Base-by-base conservation (phyloP, 2,329 filamentous ascomycete species). In the Leptodontidium sp. region DNA sequence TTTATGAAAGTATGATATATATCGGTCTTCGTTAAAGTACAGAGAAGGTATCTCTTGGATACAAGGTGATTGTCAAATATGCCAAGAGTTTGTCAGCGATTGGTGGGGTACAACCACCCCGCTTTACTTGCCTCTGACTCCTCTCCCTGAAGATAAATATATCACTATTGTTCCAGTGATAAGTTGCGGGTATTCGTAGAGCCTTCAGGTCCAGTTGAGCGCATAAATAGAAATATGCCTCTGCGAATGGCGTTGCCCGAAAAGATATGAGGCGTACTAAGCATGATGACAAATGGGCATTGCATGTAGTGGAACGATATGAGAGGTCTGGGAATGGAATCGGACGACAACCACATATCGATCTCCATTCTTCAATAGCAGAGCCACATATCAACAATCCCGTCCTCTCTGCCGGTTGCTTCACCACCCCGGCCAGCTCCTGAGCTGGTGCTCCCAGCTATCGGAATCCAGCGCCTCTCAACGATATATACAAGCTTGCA, bases 71-170 rank as follows among this genome's bases (percentile, higher is more conserved):
- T 53, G 32, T 32, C 50, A 53, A 32, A 53, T 53, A 26, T 53
- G 50, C 50, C 50, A 53, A 53, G 50, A 32, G 24, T 53, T 53
- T 53, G 50, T 53, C 50, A 53, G 50, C 50, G 12, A 26, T 53
- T 24, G 24, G 50, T 21, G 21, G 21, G 21, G 50, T 32, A 32
- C 4, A 26, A 32, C 11, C 17, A 32, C 50, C 49, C 50, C 50
- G 14, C 50, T 8, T 17, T 24, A 32, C 12, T 24, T 32, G 7
- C 26, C 2, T 53, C 14, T 12, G 17, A 24, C 12, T 2, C 21
- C 21, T 21, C 21, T 21, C 21, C 21, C 21, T 21, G 7, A 35
- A 35, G 32, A 9, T 35, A 35, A 9, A 35, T 35, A 9, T 35
- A 35, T 35, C 32, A 9, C 32, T 35, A 35, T 35, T 35, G 32